Conservation (phyloP, 768 basidiomycete genomes). For the Leccinum longicurvipes region DNA sequence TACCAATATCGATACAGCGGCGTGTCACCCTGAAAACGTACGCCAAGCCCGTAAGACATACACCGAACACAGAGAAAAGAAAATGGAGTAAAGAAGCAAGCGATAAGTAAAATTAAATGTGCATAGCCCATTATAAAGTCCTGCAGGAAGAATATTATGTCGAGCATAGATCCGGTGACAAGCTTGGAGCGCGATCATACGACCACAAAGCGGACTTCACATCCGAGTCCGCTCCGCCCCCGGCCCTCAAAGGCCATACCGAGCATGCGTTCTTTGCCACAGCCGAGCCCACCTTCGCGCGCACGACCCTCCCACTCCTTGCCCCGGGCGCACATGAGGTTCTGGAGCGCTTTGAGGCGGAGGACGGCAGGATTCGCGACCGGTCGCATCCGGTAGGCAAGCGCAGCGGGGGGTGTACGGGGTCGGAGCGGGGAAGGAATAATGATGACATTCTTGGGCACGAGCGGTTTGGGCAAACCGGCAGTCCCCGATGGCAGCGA, state of each 20-base stretch:
- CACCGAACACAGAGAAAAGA: neutral
- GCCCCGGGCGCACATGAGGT: conserved; percentile 44
- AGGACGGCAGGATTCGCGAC: conserved; percentile 60
- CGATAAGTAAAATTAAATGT: conserved; percentile 33
- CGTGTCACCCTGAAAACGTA: conserved; percentile 7
- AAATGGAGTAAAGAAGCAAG: neutral
- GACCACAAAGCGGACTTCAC: conserved; percentile 37
- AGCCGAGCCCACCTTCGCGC: conserved; percentile 48
- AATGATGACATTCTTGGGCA: conserved; percentile 37
- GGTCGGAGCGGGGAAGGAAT: conserved; percentile 43
- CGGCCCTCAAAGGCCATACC: conserved; percentile 60
- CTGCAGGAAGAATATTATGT: conserved; percentile 7
- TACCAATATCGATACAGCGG: conserved; percentile 27
- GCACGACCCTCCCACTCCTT: conserved; percentile 46
- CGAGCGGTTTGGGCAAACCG: conserved; percentile 22
- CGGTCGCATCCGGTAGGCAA: conserved; percentile 49
- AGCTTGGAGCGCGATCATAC: conserved; percentile 14
- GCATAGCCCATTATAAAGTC: conserved; percentile 31
- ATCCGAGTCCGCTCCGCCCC: conserved; percentile 49
- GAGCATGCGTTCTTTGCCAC: conserved; percentile 56
- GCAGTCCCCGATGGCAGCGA: conserved; percentile 32
- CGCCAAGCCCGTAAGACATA: conserved; percentile 4
- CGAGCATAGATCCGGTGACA: neutral
- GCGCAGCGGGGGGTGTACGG: conserved; percentile 28
- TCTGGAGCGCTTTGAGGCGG: conserved; percentile 59